Conservation (phyloP, 805 yeast genomes). For the Teunomyces funiuensis region DNA sequence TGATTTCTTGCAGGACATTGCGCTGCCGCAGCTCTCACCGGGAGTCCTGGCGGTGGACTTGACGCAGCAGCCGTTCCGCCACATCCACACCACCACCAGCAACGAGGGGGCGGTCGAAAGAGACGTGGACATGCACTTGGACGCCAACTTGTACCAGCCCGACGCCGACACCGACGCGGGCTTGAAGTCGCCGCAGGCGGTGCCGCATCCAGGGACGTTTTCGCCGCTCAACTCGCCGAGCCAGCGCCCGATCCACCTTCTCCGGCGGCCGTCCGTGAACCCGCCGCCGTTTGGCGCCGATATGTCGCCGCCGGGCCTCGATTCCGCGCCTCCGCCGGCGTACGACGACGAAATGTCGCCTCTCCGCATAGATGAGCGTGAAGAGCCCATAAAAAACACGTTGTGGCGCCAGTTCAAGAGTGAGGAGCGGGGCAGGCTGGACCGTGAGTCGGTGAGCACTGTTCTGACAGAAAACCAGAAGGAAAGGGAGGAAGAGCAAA, state of each 20-base stretch:
- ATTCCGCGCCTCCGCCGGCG: conserved; percentile 29
- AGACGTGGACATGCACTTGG: conserved; percentile 41
- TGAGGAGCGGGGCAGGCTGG: too few relatives aligned
- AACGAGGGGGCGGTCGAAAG: conserved; percentile 36
- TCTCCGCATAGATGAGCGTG: conserved; percentile 20
- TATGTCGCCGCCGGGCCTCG: conserved; percentile 16
- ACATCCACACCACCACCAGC: conserved; percentile 22
- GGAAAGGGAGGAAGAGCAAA: not conserved
- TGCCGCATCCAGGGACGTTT: conserved; percentile 44
- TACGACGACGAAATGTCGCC: conserved; percentile 28
- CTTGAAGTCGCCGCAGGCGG: conserved; percentile 63
- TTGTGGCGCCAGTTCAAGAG: conserved; percentile 14
- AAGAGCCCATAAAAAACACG: conserved; percentile 16
- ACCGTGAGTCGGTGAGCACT: too few relatives aligned
- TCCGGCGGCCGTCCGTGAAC: conserved; percentile 54
- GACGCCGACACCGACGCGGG: conserved; percentile 38
- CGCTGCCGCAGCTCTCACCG: conserved; percentile 55
- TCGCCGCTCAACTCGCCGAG: conserved; percentile 44
- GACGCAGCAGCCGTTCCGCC: conserved; percentile 22
- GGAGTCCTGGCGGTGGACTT: conserved; percentile 49
- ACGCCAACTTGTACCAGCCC: conserved; percentile 56
- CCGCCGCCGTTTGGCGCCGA: conserved; percentile 61
- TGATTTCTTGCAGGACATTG: not conserved
- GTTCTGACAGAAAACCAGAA: too few relatives aligned
- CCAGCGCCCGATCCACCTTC: conserved; percentile 51